phyloP scores from a whole-genome alignment of 2,329 filamentous ascomycete genomes.

The Passalora sequoiae region DNA sequence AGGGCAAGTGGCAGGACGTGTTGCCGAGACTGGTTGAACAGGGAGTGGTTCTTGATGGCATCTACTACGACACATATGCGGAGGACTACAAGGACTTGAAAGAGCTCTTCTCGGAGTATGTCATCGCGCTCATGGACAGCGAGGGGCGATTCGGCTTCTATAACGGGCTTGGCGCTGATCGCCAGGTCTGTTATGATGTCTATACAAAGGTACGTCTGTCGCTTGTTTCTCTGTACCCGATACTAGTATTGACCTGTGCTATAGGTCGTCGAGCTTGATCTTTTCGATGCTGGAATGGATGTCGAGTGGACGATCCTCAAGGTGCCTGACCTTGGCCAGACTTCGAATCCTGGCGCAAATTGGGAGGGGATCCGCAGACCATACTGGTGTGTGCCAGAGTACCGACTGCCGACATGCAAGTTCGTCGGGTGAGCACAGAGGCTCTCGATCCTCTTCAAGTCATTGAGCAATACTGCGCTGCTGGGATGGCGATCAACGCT shows the following conservation, averaged over 20 bases:
- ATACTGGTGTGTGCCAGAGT: slow-evolving; percentile 83
- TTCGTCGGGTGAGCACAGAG: slow-evolving; percentile 58
- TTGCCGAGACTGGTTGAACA: slow-evolving; percentile 42
- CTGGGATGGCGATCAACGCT: no score
- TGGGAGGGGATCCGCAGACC: slow-evolving; percentile 85
- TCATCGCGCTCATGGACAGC: slow-evolving; percentile 70
- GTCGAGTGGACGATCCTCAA: slow-evolving; percentile 76
- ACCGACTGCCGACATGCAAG: slow-evolving; percentile 67
- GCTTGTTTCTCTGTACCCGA: neutral
- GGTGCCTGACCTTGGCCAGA: slow-evolving; percentile 58
- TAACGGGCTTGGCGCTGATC: slow-evolving; percentile 80
- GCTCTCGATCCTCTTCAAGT: no score
- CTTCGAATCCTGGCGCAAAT: slow-evolving; percentile 16
- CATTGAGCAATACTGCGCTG: no score
- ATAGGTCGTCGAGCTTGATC: slow-evolving; percentile 77
- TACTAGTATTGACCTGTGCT: no score
- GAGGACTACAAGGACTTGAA: slow-evolving; percentile 85
- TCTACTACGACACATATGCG: slow-evolving; percentile 97
- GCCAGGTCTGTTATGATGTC: slow-evolving; percentile 91
- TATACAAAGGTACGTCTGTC: slow-evolving; percentile 65
- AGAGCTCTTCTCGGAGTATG: slow-evolving; percentile 80
- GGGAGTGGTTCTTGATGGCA: slow-evolving; percentile 43
- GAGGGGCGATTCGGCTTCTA: slow-evolving; percentile 57
- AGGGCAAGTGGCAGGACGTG: slow-evolving; percentile 48
- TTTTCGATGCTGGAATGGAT: slow-evolving; percentile 83